Percentiles rank a stretch among this genome's conserved stretches.
Conservation (phyloP, 140 eudicot species). For the Anethum foeniculum region DNA sequence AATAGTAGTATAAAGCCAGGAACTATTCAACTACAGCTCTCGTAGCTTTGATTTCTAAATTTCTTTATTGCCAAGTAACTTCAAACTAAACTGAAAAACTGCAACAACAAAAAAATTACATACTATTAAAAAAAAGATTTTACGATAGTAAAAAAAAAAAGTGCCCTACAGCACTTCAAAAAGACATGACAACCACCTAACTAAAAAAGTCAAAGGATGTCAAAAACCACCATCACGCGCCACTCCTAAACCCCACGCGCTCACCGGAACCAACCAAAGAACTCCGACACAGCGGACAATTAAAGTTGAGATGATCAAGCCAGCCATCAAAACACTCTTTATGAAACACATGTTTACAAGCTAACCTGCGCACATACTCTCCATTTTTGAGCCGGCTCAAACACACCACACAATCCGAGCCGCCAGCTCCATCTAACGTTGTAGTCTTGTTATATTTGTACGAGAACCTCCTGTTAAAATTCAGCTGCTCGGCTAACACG, state of each 20-base stretch:
- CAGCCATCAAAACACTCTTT: constrained; percentile 80
- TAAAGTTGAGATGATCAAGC: constrained; percentile 57
- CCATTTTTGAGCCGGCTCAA: constrained; percentile 51
- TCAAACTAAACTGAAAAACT: neutral
- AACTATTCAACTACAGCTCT: neutral
- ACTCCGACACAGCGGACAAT: constrained; percentile 68
- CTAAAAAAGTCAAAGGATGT: neutral
- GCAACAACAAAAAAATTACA: neutral
- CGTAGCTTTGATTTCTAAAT: neutral
- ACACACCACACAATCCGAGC: constrained; percentile 58
- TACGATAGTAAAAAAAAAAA: neutral
- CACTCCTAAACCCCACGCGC: constrained; percentile 44
- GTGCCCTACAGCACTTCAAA: neutral
- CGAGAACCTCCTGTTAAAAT: constrained; percentile 40
- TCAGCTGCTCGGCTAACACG: constrained; percentile 57
- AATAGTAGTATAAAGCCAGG: neutral
- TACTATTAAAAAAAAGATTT: neutral
- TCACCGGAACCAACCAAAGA: constrained; percentile 31
- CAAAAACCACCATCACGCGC: constrained; percentile 17
- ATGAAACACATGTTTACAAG: constrained; percentile 74
- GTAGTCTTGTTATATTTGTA: constrained; percentile 14
- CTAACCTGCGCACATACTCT: constrained; percentile 52
- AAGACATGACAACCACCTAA: neutral
- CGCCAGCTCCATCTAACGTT: constrained; percentile 9
- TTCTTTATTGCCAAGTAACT: neutral